phyloP scores from a whole-genome alignment of 306 rosid species.

The Abrus precatorius region DNA sequence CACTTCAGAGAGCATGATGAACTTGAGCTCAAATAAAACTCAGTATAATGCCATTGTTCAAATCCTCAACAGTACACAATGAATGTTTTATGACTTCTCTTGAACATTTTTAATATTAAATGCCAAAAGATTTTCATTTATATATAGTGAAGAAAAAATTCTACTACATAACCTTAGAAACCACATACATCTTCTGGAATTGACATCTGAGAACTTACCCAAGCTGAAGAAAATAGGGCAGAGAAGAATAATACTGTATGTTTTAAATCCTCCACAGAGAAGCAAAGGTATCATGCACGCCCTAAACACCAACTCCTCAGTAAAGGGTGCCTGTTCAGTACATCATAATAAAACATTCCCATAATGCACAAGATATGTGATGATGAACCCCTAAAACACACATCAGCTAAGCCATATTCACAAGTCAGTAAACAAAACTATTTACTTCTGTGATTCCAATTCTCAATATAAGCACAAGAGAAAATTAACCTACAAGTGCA shows the following conservation, averaged over 20 bases:
- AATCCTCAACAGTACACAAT: slow-evolving; percentile 3
- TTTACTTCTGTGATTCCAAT: slow-evolving; percentile 3
- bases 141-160: neutral
- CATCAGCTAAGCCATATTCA: slow-evolving; percentile 1
- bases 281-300: slow-evolving; percentile 97
- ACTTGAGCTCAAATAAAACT: slow-evolving; percentile 25
- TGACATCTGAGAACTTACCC: slow-evolving; percentile 61
- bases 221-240: slow-evolving; percentile 96
- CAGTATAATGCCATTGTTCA: neutral
- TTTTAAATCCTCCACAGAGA: slow-evolving; percentile 85
- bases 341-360: slow-evolving; percentile 35
- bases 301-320: slow-evolving; percentile 95
- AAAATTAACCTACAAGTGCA: slow-evolving; percentile 21
- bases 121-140: slow-evolving; percentile 2
- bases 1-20: slow-evolving; percentile 20
- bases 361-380: slow-evolving; percentile 28
- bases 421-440: slow-evolving; percentile 7
- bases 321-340: slow-evolving; percentile 85
- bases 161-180: slow-evolving; percentile 27
- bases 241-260: slow-evolving; percentile 63
- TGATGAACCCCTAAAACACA: slow-evolving; percentile 16
- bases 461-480: neutral
- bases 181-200: slow-evolving; percentile 27
- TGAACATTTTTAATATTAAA: slow-evolving; percentile 11
- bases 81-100: slow-evolving; percentile 8